phyloP scores from a whole-genome alignment of 176 grass and related monocot species.

The Tillandsia leiboldiana region DNA sequence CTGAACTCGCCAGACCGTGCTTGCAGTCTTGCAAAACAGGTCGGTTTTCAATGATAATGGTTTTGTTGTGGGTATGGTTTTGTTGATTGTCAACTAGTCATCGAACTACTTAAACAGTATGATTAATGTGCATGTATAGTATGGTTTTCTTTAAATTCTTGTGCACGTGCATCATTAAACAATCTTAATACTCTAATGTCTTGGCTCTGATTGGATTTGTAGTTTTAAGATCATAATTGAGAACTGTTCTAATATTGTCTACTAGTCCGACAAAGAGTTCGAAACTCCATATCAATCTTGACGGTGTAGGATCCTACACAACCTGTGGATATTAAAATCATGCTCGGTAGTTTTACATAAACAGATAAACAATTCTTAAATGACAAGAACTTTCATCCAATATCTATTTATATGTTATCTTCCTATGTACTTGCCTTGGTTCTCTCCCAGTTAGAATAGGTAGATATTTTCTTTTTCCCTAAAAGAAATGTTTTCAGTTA shows the following conservation, averaged over 20 bases:
- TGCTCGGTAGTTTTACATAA: too few species aligned
- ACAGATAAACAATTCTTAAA: too few species aligned
- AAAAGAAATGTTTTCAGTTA: too few species aligned
- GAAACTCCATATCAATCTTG: too few species aligned
- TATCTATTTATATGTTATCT: too few species aligned
- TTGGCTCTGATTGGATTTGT: neutral
- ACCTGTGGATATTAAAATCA: too few species aligned
- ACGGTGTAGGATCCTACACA: too few species aligned
- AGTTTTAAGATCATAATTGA: neutral
- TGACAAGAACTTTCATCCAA: too few species aligned
- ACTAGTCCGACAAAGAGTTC: too few species aligned
- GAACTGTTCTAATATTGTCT: slow-evolving; percentile 8
- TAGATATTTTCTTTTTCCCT: too few species aligned
- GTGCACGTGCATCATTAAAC: neutral
- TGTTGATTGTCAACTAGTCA: neutral
- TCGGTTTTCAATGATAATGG: neutral
- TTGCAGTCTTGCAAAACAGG: slow-evolving; percentile 24
- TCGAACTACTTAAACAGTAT: neutral
- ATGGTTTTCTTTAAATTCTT: neutral
- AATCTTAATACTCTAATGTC: neutral
- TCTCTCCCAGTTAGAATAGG: too few species aligned
- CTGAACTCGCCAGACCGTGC: slow-evolving; percentile 15
- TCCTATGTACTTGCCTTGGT: too few species aligned
- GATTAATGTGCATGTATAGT: neutral
- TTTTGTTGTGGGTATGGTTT: neutral